phyloP scores from a whole-genome alignment of 768 basidiomycete genomes.

The Rhodosporidiobolus sp. region DNA sequence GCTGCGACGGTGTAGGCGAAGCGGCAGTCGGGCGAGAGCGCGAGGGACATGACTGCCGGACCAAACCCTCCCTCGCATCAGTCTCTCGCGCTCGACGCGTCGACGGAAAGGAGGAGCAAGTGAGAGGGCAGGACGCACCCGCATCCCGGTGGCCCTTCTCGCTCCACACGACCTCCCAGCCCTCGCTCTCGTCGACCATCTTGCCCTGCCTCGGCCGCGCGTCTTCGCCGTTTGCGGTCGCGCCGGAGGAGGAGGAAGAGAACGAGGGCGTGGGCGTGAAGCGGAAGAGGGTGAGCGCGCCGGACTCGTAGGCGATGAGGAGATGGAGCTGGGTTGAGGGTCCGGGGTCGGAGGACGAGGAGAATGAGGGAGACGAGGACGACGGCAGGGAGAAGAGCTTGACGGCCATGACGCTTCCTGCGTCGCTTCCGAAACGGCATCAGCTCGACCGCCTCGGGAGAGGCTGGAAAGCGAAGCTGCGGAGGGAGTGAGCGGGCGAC shows the following conservation, averaged over 20 bases:
- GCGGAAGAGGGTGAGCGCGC: constrained; percentile 65
- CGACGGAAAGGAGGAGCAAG: neutral
- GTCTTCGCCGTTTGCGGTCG: neutral
- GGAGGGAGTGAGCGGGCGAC: constrained; percentile 5
- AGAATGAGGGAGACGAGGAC: neutral
- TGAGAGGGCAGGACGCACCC: constrained; percentile 46
- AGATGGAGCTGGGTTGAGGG: constrained; percentile 54
- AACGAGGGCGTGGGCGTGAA: neutral
- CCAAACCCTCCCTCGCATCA: neutral
- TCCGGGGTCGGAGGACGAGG: neutral
- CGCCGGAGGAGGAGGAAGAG: too few species aligned
- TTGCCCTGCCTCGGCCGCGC: neutral
- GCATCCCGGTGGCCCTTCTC: constrained; percentile 52
- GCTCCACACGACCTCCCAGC: constrained; percentile 47
- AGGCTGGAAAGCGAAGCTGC: neutral
- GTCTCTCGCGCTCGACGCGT: too few species aligned
- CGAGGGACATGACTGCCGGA: constrained; percentile 43
- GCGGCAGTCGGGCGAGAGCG: constrained; percentile 2
- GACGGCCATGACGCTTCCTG: constrained; percentile 87
- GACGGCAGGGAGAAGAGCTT: constrained; percentile 57
- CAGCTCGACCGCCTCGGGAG: neutral
- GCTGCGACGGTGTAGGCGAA: constrained; percentile 43
- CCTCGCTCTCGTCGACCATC: constrained; percentile 35
- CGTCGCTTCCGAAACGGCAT: neutral
- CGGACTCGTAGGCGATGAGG: constrained; percentile 78